These are phyloP conservation scores for Plasmodium relictum DNA, from an alignment of 169 alveolate species.

Conservation along the genomic window DNA sequence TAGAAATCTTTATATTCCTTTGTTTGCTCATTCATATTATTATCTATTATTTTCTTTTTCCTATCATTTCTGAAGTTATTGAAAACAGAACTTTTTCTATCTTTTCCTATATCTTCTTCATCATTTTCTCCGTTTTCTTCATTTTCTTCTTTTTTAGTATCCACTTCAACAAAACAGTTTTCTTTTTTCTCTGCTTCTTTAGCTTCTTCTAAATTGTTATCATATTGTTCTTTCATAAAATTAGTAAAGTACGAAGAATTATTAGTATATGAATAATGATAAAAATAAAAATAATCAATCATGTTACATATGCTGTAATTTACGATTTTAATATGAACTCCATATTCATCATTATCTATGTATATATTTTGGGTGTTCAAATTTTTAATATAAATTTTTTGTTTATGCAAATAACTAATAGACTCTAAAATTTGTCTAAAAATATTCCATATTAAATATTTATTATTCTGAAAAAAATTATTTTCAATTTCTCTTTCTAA, in stretches of 20 bases:
- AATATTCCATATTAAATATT: conserved; percentile 57
- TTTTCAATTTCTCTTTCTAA: conserved; percentile 55
- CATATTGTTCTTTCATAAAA: conserved; percentile 3
- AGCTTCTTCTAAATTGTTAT: neutral
- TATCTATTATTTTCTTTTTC: conserved; percentile 1
- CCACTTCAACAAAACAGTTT: neutral
- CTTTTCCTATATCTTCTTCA: neutral
- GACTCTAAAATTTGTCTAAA: conserved; percentile 65
- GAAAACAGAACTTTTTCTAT: neutral
- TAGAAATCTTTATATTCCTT: conserved; percentile 40
- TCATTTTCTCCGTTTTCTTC: neutral
- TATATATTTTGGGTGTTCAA: conserved; percentile 49
- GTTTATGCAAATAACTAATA: conserved; percentile 52
- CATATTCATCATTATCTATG: conserved; percentile 54
- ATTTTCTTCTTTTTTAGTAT: neutral
- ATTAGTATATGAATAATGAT: conserved; percentile 19
- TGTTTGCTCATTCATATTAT: neutral
- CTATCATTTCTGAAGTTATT: neutral
- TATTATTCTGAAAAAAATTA: conserved; percentile 54
- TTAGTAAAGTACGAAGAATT: conserved; percentile 15
- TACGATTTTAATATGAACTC: conserved; percentile 51
- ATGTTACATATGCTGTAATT: conserved; percentile 50
- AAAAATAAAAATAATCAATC: conserved; percentile 61
- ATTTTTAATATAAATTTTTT: conserved; percentile 46
- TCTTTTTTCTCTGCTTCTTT: neutral